A percentile compares a stretch with the other conserved stretches of the same genome.
phyloP scores from a whole-genome alignment of 108 stramenopile genomes.

The Fragilaria crotonensis region DNA sequence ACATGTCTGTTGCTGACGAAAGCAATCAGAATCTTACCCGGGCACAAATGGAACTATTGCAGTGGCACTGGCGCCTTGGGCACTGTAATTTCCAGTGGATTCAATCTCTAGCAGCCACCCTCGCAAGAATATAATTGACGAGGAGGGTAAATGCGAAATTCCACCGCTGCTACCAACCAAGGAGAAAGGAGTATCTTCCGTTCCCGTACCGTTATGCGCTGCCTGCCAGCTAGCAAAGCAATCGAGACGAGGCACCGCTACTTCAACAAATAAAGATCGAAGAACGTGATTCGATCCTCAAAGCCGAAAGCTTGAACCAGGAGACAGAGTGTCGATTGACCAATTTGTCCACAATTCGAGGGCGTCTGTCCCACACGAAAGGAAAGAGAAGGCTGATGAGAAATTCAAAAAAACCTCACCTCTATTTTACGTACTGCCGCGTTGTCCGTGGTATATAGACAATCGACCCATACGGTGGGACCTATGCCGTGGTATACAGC shows the following conservation, averaged over 20 bases:
- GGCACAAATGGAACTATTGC: conserved; percentile 35
- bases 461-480: no score
- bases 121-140: background rate
- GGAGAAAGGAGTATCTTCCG: background rate
- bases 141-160: background rate
- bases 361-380: conserved; percentile 11
- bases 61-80: conserved; percentile 22
- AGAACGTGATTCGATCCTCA: background rate
- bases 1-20: conserved; percentile 5
- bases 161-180: background rate
- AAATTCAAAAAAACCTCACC: no score
- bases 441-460: no score
- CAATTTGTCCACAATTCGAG: conserved; percentile 22
- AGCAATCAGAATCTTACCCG: conserved; percentile 34
- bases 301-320: conserved; percentile 16
- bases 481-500: no score
- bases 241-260: background rate
- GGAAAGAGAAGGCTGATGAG: conserved; percentile 10
- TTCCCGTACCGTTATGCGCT: conserved; percentile 9
- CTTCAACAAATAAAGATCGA: background rate
- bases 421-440: no score
- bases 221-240: conserved; percentile 23
- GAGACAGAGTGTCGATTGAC: conserved; percentile 30
- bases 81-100: conserved; percentile 11
- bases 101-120: background rate